Conservation (phyloP, 176 grass and related monocot species). For the Cocos nucifera region DNA sequence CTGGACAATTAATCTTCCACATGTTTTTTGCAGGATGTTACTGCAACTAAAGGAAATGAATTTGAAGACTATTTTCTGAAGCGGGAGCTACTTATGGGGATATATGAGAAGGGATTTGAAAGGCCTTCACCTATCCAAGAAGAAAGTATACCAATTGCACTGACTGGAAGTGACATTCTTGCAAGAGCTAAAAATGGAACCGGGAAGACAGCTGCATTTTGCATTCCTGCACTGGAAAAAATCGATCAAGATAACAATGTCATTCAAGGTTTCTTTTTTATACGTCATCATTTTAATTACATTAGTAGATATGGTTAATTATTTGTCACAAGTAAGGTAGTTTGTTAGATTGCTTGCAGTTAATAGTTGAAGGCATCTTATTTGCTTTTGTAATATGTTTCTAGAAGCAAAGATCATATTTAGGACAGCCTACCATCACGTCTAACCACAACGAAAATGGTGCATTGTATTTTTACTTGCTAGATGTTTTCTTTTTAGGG, state of each 20-base stretch:
- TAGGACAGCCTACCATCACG: too few relatives aligned
- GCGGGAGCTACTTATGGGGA: slow-evolving; percentile 12
- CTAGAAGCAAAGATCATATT: too few relatives aligned
- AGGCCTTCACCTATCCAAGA: slow-evolving; percentile 13
- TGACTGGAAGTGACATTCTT: slow-evolving; percentile 15
- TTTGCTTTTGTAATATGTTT: too few relatives aligned
- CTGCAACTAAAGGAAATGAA: slow-evolving; percentile 17
- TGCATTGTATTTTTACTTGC: too few relatives aligned
- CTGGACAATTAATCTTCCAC: too few relatives aligned
- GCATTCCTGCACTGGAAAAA: slow-evolving; percentile 16
- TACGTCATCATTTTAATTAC: too few relatives aligned
- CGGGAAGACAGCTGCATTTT: slow-evolving; percentile 14
- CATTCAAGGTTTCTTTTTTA: slow-evolving; percentile 3
- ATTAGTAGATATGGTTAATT: too few relatives aligned
- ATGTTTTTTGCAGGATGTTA: slow-evolving; percentile 10
- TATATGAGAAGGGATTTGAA: slow-evolving; percentile 17
- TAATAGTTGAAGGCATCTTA: too few relatives aligned
- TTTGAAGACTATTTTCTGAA: slow-evolving; percentile 14
- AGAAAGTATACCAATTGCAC: slow-evolving; percentile 13
- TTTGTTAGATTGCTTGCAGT: too few relatives aligned
- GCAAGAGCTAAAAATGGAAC: slow-evolving; percentile 15
- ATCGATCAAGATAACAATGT: slow-evolving; percentile 10
- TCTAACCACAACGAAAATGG: too few relatives aligned
- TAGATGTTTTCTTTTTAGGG: too few relatives aligned
- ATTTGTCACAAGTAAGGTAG: too few relatives aligned